Conservation (phyloP, 371 early-diverging fungal genomes). For the Amoeboaphelidium protococcarum region DNA sequence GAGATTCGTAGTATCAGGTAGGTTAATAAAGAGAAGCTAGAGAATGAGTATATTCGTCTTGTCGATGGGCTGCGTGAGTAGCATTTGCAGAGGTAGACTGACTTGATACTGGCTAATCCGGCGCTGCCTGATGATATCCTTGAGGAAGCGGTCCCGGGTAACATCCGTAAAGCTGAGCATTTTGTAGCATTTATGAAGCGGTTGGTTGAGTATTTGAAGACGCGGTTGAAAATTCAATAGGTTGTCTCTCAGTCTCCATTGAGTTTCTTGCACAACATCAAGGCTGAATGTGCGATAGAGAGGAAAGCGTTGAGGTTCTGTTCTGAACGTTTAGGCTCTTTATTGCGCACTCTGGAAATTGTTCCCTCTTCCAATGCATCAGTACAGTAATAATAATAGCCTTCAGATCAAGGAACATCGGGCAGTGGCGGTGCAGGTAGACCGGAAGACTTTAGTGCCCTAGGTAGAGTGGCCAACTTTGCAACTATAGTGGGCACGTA, state of each 20-base stretch:
- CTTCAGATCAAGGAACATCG: too few relatives aligned
- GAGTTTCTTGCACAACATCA: conserved; percentile 8
- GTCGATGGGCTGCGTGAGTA: conserved; percentile 67
- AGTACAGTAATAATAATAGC: too few relatives aligned
- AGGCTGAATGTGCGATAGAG: background rate
- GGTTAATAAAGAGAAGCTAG: conserved; percentile 56
- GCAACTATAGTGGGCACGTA: conserved; percentile 90
- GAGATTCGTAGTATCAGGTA: conserved; percentile 56
- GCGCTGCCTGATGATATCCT: conserved; percentile 77
- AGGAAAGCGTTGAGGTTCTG: conserved; percentile 27
- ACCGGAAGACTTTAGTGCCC: conserved; percentile 51
- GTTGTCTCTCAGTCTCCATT: conserved; percentile 11
- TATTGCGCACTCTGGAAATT: conserved; percentile 70
- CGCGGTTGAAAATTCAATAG: conserved; percentile 13
- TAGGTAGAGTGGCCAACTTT: conserved; percentile 75
- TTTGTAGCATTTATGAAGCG: conserved; percentile 89
- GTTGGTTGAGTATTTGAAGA: conserved; percentile 93
- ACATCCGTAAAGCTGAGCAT: conserved; percentile 89
- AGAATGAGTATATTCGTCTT: conserved; percentile 56
- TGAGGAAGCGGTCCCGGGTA: conserved; percentile 89
- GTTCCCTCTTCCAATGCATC: too few relatives aligned
- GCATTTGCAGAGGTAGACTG: conserved; percentile 11
- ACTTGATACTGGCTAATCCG: conserved; percentile 23
- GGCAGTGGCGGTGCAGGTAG: too few relatives aligned
- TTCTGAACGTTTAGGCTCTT: conserved; percentile 65